Evolutionary conservation across 805 yeast genomes (phyloP).

Genomic region (Grigorovia jiainica): DNA sequence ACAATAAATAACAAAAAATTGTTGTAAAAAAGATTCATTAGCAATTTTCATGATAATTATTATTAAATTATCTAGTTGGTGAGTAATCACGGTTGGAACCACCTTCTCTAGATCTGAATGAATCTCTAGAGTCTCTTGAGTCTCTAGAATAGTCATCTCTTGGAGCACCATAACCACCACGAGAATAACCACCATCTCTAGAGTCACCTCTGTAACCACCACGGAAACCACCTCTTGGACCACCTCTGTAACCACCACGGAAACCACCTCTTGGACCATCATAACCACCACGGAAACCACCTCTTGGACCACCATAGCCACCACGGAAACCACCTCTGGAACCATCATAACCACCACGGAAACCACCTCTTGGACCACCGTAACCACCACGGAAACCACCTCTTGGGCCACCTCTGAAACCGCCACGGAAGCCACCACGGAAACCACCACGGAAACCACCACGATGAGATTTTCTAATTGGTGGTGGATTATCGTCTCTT

Average conservation of each 20-base stretch:
- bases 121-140: constrained; percentile 27
- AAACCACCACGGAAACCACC: constrained; percentile 35
- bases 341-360: no score
- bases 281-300: constrained; percentile 30
- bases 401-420: constrained; percentile 25
- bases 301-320: constrained; percentile 34
- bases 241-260: constrained; percentile 32
- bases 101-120: constrained; percentile 27
- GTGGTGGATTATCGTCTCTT: constrained; percentile 56
- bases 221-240: constrained; percentile 29
- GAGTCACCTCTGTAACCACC: constrained; percentile 25
- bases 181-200: constrained; percentile 47
- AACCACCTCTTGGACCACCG: constrained; percentile 37
- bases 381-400: constrained; percentile 32
- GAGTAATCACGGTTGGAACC: no score
- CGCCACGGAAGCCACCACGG: constrained; percentile 41
- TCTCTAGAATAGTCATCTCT: constrained; percentile 29
- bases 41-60: no score
- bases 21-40: no score
- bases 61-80: no score
- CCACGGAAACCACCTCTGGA: constrained; percentile 32
- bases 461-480: constrained; percentile 38
- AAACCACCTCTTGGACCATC: constrained; percentile 28
- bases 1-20: no score
- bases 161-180: constrained; percentile 36